Base-by-base conservation (phyloP, 352 stramenopile species). In the Pythium folliculosum region DNA sequence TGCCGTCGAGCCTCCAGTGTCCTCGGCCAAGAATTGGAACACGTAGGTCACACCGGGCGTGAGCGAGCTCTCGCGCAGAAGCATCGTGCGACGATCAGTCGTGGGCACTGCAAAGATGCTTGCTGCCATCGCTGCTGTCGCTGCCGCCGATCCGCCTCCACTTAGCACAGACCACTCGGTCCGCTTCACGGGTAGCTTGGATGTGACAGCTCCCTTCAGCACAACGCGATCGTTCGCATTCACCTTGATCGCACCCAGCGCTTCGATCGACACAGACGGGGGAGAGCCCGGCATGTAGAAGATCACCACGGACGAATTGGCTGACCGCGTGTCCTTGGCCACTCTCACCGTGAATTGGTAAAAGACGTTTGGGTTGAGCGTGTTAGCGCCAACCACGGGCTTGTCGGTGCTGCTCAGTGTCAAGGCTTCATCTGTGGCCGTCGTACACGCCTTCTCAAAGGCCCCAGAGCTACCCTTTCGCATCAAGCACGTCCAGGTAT, bases 221-320 rank as follows among this genome's bases (percentile, higher is more conserved):
- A 91, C 47, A 5, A 89, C 72, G 5, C 81, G 80, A 43, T 83
- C 77, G 51, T 90, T 88, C 7, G 43, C 32, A 49, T 91, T 91
- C 1, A 89, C 78, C 47, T 90, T 90, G 6, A 72, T 48, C 1
- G 58, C 65, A 0, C 49, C 44, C 1, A 91, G 53, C 4, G 79
- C 62, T 12, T 86, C 80, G 32, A 91, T 90, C 1, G 78, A 80
- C 5, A 86, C 80, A 19, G 64, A 70, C 19, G 83, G 83, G 14
- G 77, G 81, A 0, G 78, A 86, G 2, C 83, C 83, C 35, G 73
- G 72, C 7, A 74, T 77, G 40, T 87, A 65, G 12, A 77, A 74
- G 55, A 86, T 81, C 22, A 84, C 67, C 2, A 82, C 70, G 0
- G 77, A 83, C 0, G 78, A 50, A 2, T 51, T 69, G 6, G 71